Evolutionary conservation across 441 rosid species (phyloP).

Genomic region (Raphanus hybrid): DNA sequence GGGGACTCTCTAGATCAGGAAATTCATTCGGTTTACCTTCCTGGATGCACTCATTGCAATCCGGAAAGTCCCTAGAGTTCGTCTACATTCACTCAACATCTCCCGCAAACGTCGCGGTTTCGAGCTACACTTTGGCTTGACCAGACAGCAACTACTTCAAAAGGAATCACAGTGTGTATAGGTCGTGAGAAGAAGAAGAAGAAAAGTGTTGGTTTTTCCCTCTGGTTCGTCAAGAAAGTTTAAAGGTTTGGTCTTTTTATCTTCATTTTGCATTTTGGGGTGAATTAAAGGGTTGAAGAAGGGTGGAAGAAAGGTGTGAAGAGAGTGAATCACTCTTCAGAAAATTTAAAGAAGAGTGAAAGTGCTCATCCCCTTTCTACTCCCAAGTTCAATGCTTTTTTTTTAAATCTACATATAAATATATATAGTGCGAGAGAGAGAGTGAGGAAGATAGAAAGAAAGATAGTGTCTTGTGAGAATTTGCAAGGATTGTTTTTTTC

Average conservation of each 20-base stretch:
- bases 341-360: slow-evolving; percentile 66
- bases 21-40: slow-evolving; percentile 73
- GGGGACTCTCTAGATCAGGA: slow-evolving; percentile 77
- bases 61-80: slow-evolving; percentile 85
- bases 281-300: slow-evolving; percentile 44
- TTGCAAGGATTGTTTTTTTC: slow-evolving; percentile 42
- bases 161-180: slow-evolving; percentile 34
- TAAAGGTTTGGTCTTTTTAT: slow-evolving; percentile 38
- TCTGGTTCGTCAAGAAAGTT: slow-evolving; percentile 35
- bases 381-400: slow-evolving; percentile 45
- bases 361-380: slow-evolving; percentile 99
- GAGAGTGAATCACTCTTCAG: slow-evolving; percentile 40
- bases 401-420: slow-evolving; percentile 38
- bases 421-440: slow-evolving; percentile 33
- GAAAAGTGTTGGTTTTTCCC: slow-evolving; percentile 26
- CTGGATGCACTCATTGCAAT: slow-evolving; percentile 72
- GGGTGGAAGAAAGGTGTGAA: slow-evolving; percentile 57
- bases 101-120: slow-evolving; percentile 72
- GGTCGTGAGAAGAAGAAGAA: slow-evolving; percentile 31
- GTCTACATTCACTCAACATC: slow-evolving; percentile 85
- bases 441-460: slow-evolving; percentile 32
- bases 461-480: slow-evolving; percentile 26
- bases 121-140: slow-evolving; percentile 81
- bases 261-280: slow-evolving; percentile 42
- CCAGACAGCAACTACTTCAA: slow-evolving; percentile 22